A percentile compares a stretch with the other conserved stretches of the same genome.
Evolutionary conservation across 2,329 filamentous ascomycete genomes (phyloP).

Genomic region (Helicocarpus griseus): DNA sequence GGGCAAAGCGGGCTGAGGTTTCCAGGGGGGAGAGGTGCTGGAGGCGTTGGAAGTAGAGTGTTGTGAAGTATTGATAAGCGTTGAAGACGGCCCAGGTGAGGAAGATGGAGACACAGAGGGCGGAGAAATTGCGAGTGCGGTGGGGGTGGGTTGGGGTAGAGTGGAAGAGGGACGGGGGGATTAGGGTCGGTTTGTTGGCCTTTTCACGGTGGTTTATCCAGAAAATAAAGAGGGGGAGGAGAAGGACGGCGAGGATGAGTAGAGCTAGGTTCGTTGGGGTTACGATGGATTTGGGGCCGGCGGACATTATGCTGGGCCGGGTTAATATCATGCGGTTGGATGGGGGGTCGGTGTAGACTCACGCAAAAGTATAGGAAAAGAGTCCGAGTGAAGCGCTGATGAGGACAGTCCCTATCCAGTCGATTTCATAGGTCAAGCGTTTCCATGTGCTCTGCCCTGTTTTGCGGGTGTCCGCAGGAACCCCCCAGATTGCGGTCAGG

Average conservation of each 20-base stretch:
- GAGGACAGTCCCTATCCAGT: constrained; percentile 1
- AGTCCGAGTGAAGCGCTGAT: constrained; percentile 3
- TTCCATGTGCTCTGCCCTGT: not conserved
- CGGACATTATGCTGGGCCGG: constrained; percentile 9
- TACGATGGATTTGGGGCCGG: not conserved
- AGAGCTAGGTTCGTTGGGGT: constrained; percentile 4
- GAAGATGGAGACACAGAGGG: constrained; percentile 41
- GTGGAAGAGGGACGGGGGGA: constrained; percentile 51
- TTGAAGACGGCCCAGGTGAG: constrained; percentile 37
- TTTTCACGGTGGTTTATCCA: constrained; percentile 44
- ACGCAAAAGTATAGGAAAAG: constrained; percentile 5
- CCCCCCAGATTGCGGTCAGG: constrained; percentile 28
- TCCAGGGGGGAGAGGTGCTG: constrained; percentile 36
- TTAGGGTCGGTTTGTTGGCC: constrained; percentile 40
- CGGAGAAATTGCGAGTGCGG: constrained; percentile 11
- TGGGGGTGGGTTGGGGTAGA: constrained; percentile 39
- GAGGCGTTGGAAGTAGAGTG: constrained; percentile 32
- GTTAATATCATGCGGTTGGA: not conserved
- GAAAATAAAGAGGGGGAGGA: constrained; percentile 40
- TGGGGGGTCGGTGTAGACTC: not conserved
- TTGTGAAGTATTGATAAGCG: constrained; percentile 11
- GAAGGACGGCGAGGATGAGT: constrained; percentile 7
- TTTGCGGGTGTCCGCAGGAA: constrained; percentile 22
- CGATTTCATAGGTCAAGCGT: constrained; percentile 1
- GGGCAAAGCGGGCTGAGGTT: constrained; percentile 38